phyloP scores from a whole-genome alignment of 2,329 filamentous ascomycete genomes.

The Chlorencoelia australis region DNA sequence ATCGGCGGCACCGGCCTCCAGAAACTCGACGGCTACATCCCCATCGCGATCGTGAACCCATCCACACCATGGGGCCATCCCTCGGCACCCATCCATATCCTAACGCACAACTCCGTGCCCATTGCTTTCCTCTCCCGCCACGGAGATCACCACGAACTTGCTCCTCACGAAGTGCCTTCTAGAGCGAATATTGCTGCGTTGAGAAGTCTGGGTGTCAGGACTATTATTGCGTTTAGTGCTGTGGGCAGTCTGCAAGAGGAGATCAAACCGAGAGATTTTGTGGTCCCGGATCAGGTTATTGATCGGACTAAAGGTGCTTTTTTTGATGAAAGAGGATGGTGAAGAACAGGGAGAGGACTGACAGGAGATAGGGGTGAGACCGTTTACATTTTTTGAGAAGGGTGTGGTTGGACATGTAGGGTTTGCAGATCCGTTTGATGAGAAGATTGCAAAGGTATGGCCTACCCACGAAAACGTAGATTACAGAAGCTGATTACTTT shows the following conservation, averaged over 20 bases:
- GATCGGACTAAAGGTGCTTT: slow-evolving; percentile 74
- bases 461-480: neutral
- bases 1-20: slow-evolving; percentile 90
- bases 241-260: slow-evolving; percentile 88
- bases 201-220: slow-evolving; percentile 77
- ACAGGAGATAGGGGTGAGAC: slow-evolving; percentile 50
- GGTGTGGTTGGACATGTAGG: slow-evolving; percentile 90
- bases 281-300: slow-evolving; percentile 92
- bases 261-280: slow-evolving; percentile 93
- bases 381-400: slow-evolving; percentile 91
- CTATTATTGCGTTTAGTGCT: slow-evolving; percentile 87
- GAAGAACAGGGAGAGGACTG: neutral
- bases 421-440: slow-evolving; percentile 93
- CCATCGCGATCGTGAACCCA: slow-evolving; percentile 67
- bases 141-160: slow-evolving; percentile 76
- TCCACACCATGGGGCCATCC: slow-evolving; percentile 83
- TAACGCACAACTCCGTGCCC: slow-evolving; percentile 72
- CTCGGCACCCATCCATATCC: slow-evolving; percentile 67
- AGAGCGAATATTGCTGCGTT: slow-evolving; percentile 98
- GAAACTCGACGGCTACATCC: slow-evolving; percentile 76
- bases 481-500: neutral
- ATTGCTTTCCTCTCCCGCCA: slow-evolving; percentile 94
- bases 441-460: slow-evolving; percentile 49
- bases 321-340: neutral
- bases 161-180: slow-evolving; percentile 88